Evolutionary conservation across 257 asterid species (phyloP), one percentile per base, ranked within the genome.

Genomic region (Solanum tacnaense): DNA sequence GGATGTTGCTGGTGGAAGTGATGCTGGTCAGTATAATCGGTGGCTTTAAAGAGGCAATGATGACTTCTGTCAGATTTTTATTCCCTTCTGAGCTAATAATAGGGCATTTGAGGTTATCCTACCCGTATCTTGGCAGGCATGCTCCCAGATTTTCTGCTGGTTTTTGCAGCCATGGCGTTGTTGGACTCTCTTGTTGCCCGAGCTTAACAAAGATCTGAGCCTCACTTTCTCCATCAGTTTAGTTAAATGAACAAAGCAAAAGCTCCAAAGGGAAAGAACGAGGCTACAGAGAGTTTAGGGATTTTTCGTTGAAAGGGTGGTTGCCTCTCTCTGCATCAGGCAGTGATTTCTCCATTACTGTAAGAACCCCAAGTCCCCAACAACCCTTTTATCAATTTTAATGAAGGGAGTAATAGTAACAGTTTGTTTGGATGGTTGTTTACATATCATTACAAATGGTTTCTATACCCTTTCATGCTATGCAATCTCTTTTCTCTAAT

Each of bases 241-340:
- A 27, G 39, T 75, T 3, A 23, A 34, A 56, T 15, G 71, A 16
- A 44, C 25, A 86, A 38, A 25, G 10, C 6, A 86, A 70, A 70
- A 5, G 49, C 84, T 86, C 27, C 35, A 34, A 38, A 49, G 70
- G 85, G 49, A 79, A 31, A 27, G n/a, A 46, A 87, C 23, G 73
- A 87, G 87, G 89, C 58, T 29, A 25, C 25, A 27, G 56, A 39
- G 89, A 62, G 87, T 27, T 72, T 20, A 44, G 32, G 88, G 89
- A 67, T 89, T n/a, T 79, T 88, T 87, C 86, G 10, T 83, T 70
- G 87, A 21, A 88, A 88, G 94, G 94, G 94, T 87, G 92, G 94
- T 94, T 94, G 92, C 93, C 93, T 88, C 91, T 92, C 87, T 90
- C 92, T 89, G 91, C 65, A 27, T 36, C 62, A n/a, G 91, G 89